Base-by-base conservation (phyloP, 176 grass and related monocot species). In the Phyllostachys edulis region DNA sequence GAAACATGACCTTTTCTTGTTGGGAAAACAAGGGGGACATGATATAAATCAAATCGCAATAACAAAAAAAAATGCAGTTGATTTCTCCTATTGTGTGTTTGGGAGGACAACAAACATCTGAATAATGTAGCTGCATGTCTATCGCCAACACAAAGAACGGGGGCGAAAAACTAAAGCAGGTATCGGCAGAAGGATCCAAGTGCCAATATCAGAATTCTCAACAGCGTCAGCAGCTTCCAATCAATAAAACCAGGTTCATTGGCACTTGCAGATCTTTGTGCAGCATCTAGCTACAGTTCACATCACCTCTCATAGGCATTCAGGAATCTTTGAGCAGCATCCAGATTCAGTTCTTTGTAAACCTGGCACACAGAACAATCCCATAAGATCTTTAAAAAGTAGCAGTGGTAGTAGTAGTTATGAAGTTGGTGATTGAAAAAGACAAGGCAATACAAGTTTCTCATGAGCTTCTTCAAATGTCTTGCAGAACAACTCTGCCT, bases 281-380 rank as follows among this genome's bases (percentile, higher is more conserved):
- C 63, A 76, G 32, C 21, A 82, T 84, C 27, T 17, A 37, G 10
- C 20, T 6, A 34, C 44, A 57, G 12, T 29, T 47, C 75, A 84
- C 74, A 44, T 85, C 81, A 86, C 54, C 73, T 91, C 61, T 88
- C 83, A 41, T 87, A 78, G 20, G 84, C 69, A 65, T 78, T 71
- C 34, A 93, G 36, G 71, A 94, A 97, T 20, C 83, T 97, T 77
- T 82, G 80, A 46, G 90, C 95, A 71, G 89, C 78, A 84, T 94
- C 79, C 24, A 93, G 42, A 77, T 88, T 91, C 87, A 97, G 41
- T 85, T 94, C 90, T 86, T 88, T 90, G 83, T 97, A 84, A 85
- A 97, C 90, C 95, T 97, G 89, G 55, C 71, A 51, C 20, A 57
- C 63, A 80, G 62, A 73, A 90, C 3, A 77, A 49, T 62, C 4